These are phyloP conservation scores for Auxenochlorella protothecoides DNA, from an alignment of 139 green algal genomes.

Conservation along the genomic window DNA sequence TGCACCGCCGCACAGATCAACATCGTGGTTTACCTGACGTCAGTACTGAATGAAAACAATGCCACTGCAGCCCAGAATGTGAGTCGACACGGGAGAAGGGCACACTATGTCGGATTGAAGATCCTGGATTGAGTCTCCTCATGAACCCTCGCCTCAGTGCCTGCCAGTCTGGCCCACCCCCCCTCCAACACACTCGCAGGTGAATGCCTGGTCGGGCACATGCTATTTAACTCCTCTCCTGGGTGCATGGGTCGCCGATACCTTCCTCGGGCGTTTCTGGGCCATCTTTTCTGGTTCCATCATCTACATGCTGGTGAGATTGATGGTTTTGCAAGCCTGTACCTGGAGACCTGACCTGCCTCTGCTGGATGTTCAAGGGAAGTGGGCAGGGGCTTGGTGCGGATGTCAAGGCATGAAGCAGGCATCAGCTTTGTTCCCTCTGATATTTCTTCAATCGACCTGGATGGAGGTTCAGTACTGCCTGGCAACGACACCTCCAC, in stretches of 20 bases:
- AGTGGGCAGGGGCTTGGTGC: constrained; percentile 35
- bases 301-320: constrained; percentile 66
- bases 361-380: not conserved
- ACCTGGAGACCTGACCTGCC: not conserved
- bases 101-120: too few relatives aligned
- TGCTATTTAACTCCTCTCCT: constrained; percentile 87
- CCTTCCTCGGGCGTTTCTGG: constrained; percentile 73
- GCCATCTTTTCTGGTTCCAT: constrained; percentile 84
- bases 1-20: constrained; percentile 43
- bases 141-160: not conserved
- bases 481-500: too few relatives aligned
- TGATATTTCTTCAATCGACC: too few relatives aligned
- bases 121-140: too few relatives aligned
- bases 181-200: not conserved
- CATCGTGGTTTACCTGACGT: constrained; percentile 71
- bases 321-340: not conserved
- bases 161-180: not conserved
- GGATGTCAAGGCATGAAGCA: constrained; percentile 15
- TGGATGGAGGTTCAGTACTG: too few relatives aligned
- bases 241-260: constrained; percentile 84
- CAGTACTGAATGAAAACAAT: constrained; percentile 47
- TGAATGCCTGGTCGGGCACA: constrained; percentile 41
- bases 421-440: too few relatives aligned
- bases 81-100: too few relatives aligned
- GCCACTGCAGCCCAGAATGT: constrained; percentile 31